Conservation (phyloP, 2,329 filamentous ascomycete species). For the Calycina herbarum region DNA sequence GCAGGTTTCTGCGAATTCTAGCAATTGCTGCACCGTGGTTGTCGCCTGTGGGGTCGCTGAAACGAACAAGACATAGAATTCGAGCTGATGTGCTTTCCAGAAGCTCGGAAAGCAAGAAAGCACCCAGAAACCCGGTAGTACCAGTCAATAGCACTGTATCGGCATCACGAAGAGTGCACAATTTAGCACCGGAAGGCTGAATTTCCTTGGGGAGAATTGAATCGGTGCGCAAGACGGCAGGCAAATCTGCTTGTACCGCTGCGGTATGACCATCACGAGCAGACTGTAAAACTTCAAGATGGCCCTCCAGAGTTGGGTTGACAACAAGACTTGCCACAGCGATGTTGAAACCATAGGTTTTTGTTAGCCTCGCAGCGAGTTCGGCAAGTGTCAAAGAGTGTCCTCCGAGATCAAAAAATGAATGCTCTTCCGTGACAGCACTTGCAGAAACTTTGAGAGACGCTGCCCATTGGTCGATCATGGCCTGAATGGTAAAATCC, state of each 20-base stretch:
- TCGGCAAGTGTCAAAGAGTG: conserved; percentile 79
- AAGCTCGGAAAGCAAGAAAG: conserved; percentile 74
- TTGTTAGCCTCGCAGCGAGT: conserved; percentile 68
- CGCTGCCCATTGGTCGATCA: conserved; percentile 71
- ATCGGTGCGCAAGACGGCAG: conserved; percentile 67
- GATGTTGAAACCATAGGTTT: conserved; percentile 71
- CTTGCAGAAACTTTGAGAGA: conserved; percentile 64
- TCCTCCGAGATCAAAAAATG: conserved; percentile 80
- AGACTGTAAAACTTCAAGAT: conserved; percentile 68
- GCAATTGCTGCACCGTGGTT: conserved; percentile 68
- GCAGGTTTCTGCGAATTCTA: conserved; percentile 70
- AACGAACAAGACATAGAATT: conserved; percentile 69
- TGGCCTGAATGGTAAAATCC: conserved; percentile 64
- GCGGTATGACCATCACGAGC: conserved; percentile 72
- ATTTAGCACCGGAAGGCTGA: conserved; percentile 50
- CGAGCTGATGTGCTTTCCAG: conserved; percentile 57
- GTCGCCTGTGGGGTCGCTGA: conserved; percentile 68
- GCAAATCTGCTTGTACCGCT: conserved; percentile 73
- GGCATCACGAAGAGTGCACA: conserved; percentile 35
- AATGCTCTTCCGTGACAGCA: conserved; percentile 66
- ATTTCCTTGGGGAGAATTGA: conserved; percentile 70
- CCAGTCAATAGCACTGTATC: conserved; percentile 77
- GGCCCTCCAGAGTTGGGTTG: conserved; percentile 69
- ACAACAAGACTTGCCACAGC: conserved; percentile 71
- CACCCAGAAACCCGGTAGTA: conserved; percentile 84